phyloP scores from a whole-genome alignment of 768 basidiomycete genomes.

The Psilocybe cyanescens region DNA sequence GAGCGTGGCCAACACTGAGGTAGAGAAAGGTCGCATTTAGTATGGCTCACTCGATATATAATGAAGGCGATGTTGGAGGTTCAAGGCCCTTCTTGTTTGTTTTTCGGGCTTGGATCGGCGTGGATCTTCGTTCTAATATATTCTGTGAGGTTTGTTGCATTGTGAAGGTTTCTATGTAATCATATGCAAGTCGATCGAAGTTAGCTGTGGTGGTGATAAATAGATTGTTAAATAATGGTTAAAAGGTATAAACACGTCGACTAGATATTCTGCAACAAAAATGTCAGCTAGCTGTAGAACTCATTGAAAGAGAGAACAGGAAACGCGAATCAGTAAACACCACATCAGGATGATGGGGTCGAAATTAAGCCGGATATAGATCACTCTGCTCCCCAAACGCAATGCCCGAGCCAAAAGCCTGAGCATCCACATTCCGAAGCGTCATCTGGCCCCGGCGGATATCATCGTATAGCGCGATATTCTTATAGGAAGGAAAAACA shows the following conservation, averaged over 20 bases:
- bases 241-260: not conserved
- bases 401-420: conserved; percentile 12
- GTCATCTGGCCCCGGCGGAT: conserved; percentile 90
- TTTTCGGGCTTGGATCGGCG: too few relatives aligned
- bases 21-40: not conserved
- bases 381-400: conserved; percentile 47
- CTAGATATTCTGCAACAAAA: conserved; percentile 2
- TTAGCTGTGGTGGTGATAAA: not conserved
- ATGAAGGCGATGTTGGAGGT: too few relatives aligned
- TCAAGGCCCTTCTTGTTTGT: too few relatives aligned
- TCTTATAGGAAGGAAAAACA: not conserved
- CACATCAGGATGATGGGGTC: not conserved
- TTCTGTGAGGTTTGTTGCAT: too few relatives aligned
- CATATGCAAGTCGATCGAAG: not conserved
- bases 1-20: not conserved
- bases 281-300: not conserved
- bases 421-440: conserved; percentile 42
- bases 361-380: conserved; percentile 17
- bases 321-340: not conserved
- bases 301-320: not conserved
- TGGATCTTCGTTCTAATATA: too few relatives aligned
- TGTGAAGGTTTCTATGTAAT: too few relatives aligned
- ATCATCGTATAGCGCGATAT: conserved; percentile 49
- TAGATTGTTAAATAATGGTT: not conserved
- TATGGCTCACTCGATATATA: not conserved